Base-by-base conservation (phyloP, 768 basidiomycete genomes). In the Xanthoconium purpureum region DNA sequence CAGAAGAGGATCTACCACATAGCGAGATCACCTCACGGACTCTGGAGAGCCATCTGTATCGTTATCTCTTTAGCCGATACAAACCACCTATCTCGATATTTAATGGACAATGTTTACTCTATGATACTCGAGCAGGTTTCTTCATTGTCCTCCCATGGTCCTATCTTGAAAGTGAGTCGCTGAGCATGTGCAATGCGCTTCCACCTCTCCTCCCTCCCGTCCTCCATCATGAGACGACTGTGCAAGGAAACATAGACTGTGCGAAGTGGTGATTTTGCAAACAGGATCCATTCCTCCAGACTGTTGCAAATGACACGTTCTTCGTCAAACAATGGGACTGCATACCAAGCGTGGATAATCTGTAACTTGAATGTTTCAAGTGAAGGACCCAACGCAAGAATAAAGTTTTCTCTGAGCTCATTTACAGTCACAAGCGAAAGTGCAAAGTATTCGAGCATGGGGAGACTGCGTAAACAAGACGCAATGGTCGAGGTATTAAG, bases 351-450 rank as follows among this genome's bases (percentile, higher is more conserved):
- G 46, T 73, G 70, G 28, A 61, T 66, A n/a, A 76, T 57, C 32
- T 70, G 64, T 11, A 78, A 50, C 58, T 75, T 79, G 52, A 79
- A 50, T 8, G 71, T 69, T 11, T n/a, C 28, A 7, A 75, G 50
- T 13, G 52, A 65, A 14, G 57, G 59, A 9, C 73, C 71, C 12
- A 78, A 44, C 1, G 67, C 61, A 14, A 52, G 47, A 29, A 77
- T 56, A 52, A 77, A 75, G 46, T 71, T 63, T 30, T 56, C 64
- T 48, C 63, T 42, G 11, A 74, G 64, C 45, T 77, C 75, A 24
- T 67, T 64, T 7, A 73, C 72, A 9, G 73, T 75, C 36, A 73
- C 60, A 20, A 74, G 56, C 2, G 69, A 70, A 24, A 78, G 61
- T 1, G 74, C 73, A 44, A 79, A 66, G 51, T 74, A 73, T 50